Base-by-base conservation (phyloP, 352 stramenopile species). In the Pythium dissotocum region DNA sequence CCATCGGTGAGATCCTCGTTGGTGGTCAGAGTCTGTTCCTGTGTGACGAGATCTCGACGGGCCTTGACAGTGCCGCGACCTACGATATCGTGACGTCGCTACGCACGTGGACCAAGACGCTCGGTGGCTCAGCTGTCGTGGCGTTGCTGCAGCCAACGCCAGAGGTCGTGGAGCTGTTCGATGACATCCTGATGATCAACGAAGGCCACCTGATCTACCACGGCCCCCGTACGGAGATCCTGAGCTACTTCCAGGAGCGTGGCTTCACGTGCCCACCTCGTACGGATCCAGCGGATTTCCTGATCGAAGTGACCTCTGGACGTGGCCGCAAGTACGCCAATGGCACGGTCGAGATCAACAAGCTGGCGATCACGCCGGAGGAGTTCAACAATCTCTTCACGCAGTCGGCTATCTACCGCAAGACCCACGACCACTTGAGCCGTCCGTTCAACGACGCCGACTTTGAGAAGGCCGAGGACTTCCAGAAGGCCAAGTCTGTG, bases 181-280 rank as follows among this genome's bases (percentile, higher is more conserved):
- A 99, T 72, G 85, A 99, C 63, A 83, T 99, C 16, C 78, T 98
- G 32, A 82, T 99, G 67, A 65, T 99, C 30, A 91, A 96, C 68
- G 85, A 97, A 63, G 96, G 97, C 7, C 78, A 90, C 56, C 71
- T 99, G 56, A 85, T 99, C 21, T 99, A 98, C 73, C 92, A 97
- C 52, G 97, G 96, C 7, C 89, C 86, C 1, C 61, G 83, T 12
- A 83, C 70, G 3, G 77, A 90, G 54, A 88, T 89, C 42, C 24
- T 89, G 44, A 70, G 72, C 30, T 98, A 98, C 72, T 98, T 98
- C 68, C 57, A 88, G 21, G 70, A 75, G 26, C 73, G 88, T 12
- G 92, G 90, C 0, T 95, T 93, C 67, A 77, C 61, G 8, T 93
- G 87, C 21, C 87, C 87, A 5, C 69, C 76, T 6, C 79, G 79